These are phyloP conservation scores for Trifolium dubium DNA, from an alignment of 306 rosid genomes.

Conservation along the genomic window DNA sequence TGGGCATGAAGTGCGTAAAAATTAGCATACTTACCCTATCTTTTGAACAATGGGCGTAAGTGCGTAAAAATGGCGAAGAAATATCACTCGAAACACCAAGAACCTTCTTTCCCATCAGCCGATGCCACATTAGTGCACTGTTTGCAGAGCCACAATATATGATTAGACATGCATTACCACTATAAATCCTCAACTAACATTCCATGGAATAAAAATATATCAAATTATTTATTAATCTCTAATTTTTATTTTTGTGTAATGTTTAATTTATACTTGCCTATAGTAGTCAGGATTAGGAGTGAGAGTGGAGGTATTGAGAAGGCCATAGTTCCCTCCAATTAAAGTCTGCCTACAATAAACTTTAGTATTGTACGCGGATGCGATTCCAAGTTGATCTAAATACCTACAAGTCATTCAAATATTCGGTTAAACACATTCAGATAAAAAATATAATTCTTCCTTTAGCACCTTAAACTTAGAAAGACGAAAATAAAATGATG, in stretches of 20 bases:
- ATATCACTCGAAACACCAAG: conserved; percentile 57
- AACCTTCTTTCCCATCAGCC: conserved; percentile 84
- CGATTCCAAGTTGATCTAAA: conserved; percentile 97
- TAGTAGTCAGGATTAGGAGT: conserved; percentile 94
- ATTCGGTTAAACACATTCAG: conserved; percentile 17
- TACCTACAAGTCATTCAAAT: conserved; percentile 61
- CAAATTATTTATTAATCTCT: background rate
- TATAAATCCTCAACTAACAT: background rate
- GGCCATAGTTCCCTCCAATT: conserved; percentile 93
- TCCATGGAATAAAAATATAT: background rate
- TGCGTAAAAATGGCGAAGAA: conserved; percentile 70
- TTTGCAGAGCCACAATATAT: conserved; percentile 35
- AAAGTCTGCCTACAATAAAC: conserved; percentile 91
- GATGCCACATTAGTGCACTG: conserved; percentile 95
- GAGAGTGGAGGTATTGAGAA: conserved; percentile 75
- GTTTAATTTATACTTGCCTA: conserved; percentile 55
- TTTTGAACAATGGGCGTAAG: conserved; percentile 88
- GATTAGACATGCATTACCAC: conserved; percentile 31
- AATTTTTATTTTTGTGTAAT: background rate
- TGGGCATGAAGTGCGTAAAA: background rate
- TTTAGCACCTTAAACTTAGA: background rate
- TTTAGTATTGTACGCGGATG: conserved; percentile 68
- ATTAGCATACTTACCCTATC: conserved; percentile 66
- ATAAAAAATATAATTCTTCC: conserved; percentile 7
- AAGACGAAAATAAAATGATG: conserved; percentile 13